Base-by-base conservation (phyloP, 163 green algal genomes). In the Scenedesmus sp. region DNA sequence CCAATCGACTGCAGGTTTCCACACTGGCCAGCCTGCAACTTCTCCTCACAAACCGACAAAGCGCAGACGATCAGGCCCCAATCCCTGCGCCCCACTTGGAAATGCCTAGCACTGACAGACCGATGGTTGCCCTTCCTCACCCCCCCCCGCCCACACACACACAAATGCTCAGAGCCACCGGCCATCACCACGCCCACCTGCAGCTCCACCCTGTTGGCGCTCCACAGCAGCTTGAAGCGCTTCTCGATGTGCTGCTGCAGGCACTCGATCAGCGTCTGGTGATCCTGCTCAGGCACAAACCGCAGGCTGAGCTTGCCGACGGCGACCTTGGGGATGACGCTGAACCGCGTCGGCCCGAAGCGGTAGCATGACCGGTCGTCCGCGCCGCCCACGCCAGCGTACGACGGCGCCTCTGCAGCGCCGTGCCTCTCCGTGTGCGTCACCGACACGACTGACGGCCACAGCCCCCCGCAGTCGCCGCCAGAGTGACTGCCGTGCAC, bases 291-390 rank as follows among this genome's bases (percentile, higher is more conserved):
- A 16, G 98, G 97, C 89, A 99, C 98, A 93, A 98, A 99, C 46
- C 98, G 95, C 15, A 99, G 94, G 85, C 90, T 95, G 7, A 92
- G 88, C 91, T 99, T 97, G 84, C 95, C 98, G 13, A 98, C 94
- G 15, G 93, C 94, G 13, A 93, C 95, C 92, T 95, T 94, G 12
- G 97, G 97, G 86, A 99, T 98, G 78, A 99, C 97, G 33, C 94
- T 97, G 94, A 99, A 99, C 79, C 97, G 95, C 3, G 96, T 98
- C 33, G 97, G 97, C 51, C 98, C 98, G 92, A 99, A 99, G 65
- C 93, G 92, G 89, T 83, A 90, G 81, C 80, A 80, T 0, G 51
- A 89, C n/a, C 88, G 35, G 35, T 51, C 79, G 37, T 35, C 88
- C 44, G 33, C 80, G 22, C 13, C 80, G 46, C 46, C n/a, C 24